Conservation (phyloP, 2,329 filamentous ascomycete species). For the Cladosporium sp. region DNA sequence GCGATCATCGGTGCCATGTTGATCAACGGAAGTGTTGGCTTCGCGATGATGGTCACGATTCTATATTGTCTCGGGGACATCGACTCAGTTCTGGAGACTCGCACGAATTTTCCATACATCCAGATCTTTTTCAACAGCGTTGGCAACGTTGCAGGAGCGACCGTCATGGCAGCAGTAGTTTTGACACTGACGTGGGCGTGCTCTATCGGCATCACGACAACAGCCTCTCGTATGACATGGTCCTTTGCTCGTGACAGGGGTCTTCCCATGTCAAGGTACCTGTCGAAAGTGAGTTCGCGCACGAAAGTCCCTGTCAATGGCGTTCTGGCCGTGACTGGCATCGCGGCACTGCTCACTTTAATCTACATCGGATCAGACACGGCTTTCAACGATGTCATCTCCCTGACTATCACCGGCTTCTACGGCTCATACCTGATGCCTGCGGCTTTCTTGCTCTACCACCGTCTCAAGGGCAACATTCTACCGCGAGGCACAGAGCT, state of each 20-base stretch:
- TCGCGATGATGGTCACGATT: conserved; percentile 42
- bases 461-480: conserved; percentile 37
- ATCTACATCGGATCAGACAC: conserved; percentile 40
- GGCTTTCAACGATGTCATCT: conserved; percentile 45
- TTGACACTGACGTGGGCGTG: conserved; percentile 31
- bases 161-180: conserved; percentile 45
- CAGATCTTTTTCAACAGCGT: conserved; percentile 49
- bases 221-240: conserved; percentile 39
- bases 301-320: conserved; percentile 29
- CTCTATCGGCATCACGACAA: conserved; percentile 35
- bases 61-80: conserved; percentile 43
- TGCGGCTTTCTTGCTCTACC: conserved; percentile 39
- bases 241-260: conserved; percentile 41
- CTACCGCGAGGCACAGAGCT: conserved; percentile 32
- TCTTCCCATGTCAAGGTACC: conserved; percentile 35
- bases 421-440: conserved; percentile 43
- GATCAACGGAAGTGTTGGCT: conserved; percentile 46
- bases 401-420: conserved; percentile 40
- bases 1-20: conserved; percentile 46
- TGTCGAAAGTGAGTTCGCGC: conserved; percentile 30
- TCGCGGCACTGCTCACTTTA: conserved; percentile 42
- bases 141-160: conserved; percentile 39
- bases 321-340: conserved; percentile 48
- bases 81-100: conserved; percentile 36
- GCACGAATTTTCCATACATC: conserved; percentile 48